These are phyloP conservation scores for Trypanosoma caninum DNA, from an alignment of 208 protist genomes.

Conservation along the genomic window DNA sequence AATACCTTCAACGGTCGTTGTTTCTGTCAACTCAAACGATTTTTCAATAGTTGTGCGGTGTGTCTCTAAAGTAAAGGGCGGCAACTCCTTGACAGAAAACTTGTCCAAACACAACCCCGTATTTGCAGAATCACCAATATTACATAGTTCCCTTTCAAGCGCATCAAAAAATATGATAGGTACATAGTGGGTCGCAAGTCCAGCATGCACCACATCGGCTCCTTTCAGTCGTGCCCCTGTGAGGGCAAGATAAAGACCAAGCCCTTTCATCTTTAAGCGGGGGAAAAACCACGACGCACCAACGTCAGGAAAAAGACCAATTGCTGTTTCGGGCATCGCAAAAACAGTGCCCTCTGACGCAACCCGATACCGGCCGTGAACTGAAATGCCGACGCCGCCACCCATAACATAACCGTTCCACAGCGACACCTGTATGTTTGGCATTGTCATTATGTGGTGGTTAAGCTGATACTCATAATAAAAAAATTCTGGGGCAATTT, in stretches of 20 bases:
- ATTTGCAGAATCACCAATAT: constrained; percentile 24
- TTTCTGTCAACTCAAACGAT: constrained; percentile 31
- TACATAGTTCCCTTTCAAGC: constrained; percentile 51
- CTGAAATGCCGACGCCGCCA: constrained; percentile 73
- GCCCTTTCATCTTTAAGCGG: constrained; percentile 29
- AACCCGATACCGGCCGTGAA: constrained; percentile 67
- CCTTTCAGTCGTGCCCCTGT: constrained; percentile 70
- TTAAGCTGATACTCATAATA: constrained; percentile 71
- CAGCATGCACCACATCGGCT: constrained; percentile 59
- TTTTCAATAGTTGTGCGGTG: constrained; percentile 30
- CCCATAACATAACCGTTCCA: constrained; percentile 84
- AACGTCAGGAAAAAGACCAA: constrained; percentile 84
- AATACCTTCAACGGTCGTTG: constrained; percentile 43
- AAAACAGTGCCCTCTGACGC: constrained; percentile 74
- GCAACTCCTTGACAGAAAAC: constrained; percentile 31
- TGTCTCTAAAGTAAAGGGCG: constrained; percentile 39
- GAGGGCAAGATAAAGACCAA: constrained; percentile 79
- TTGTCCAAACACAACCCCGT: constrained; percentile 46
- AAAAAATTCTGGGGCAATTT: constrained; percentile 35
- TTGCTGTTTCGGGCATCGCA: constrained; percentile 84
- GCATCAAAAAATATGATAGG: constrained; percentile 35
- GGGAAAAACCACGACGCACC: constrained; percentile 71
- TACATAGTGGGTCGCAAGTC: constrained; percentile 84
- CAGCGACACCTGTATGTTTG: constrained; percentile 58
- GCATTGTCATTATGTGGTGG: constrained; percentile 45